These are phyloP conservation scores for Lachancea nothofagi DNA, from an alignment of 805 yeast genomes.

Conservation along the genomic window DNA sequence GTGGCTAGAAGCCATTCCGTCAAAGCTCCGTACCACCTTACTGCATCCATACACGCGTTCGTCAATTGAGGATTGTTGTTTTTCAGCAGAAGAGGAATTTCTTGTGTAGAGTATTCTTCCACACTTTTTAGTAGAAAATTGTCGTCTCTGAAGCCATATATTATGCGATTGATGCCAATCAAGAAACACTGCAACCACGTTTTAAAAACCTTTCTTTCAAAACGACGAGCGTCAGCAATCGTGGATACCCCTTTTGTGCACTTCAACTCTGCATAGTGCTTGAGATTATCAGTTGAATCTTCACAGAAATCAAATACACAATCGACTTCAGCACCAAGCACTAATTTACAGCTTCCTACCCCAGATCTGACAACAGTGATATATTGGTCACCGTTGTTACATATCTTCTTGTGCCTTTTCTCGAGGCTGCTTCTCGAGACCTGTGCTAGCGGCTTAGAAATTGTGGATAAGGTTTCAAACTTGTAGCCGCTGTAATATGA, in stretches of 20 bases:
- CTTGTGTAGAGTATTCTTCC: constrained; percentile 73
- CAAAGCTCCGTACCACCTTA: constrained; percentile 82
- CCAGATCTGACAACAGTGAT: constrained; percentile 80
- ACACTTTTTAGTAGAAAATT: constrained; percentile 55
- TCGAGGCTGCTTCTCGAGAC: constrained; percentile 65
- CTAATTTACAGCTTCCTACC: constrained; percentile 61
- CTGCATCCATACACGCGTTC: constrained; percentile 69
- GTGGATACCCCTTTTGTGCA: constrained; percentile 54
- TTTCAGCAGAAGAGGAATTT: constrained; percentile 66
- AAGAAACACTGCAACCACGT: constrained; percentile 95
- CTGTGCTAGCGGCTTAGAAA: constrained; percentile 69
- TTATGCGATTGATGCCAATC: constrained; percentile 72
- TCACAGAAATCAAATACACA: constrained; percentile 76
- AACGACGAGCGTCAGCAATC: constrained; percentile 52
- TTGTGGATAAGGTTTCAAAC: constrained; percentile 74
- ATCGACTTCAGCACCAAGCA: constrained; percentile 89
- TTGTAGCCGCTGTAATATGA: constrained; percentile 65
- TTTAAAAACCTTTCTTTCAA: constrained; percentile 70
- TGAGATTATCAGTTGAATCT: constrained; percentile 42
- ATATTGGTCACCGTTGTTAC: constrained; percentile 72
- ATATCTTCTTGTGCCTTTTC: constrained; percentile 50
- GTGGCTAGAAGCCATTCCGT: constrained; percentile 66
- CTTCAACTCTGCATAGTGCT: constrained; percentile 82
- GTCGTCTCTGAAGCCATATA: constrained; percentile 85
- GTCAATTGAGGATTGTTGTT: constrained; percentile 36